phyloP scores from a whole-genome alignment of 2,329 filamentous ascomycete species.

The Karstenula rhodostoma region DNA sequence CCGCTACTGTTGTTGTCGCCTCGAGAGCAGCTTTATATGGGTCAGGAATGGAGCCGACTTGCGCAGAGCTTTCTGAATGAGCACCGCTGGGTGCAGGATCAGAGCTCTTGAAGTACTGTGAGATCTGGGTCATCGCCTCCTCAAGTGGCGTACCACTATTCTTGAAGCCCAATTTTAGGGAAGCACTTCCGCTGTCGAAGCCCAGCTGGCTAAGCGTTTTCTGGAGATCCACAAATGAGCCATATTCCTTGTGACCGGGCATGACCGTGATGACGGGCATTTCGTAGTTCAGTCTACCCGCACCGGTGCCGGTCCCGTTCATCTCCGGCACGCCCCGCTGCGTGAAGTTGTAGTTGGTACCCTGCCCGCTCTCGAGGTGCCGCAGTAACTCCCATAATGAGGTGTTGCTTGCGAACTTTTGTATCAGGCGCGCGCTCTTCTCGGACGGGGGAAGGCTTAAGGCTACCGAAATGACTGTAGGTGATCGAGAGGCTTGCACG shows the following conservation, averaged over 20 bases:
- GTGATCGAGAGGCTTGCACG: constrained; percentile 83
- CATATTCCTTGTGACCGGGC: constrained; percentile 72
- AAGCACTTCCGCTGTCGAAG: constrained; percentile 81
- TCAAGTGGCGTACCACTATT: constrained; percentile 80
- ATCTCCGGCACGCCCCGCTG: constrained; percentile 77
- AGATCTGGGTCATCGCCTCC: constrained; percentile 84
- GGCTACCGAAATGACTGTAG: constrained; percentile 86
- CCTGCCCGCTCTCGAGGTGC: constrained; percentile 76
- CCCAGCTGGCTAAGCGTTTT: constrained; percentile 89
- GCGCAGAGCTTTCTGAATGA: constrained; percentile 37
- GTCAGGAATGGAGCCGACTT: constrained; percentile 35
- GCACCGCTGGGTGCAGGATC: constrained; percentile 37
- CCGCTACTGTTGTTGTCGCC: constrained; percentile 33
- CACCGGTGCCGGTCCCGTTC: constrained; percentile 61
- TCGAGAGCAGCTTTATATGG: constrained; percentile 34
- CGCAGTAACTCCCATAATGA: constrained; percentile 89
- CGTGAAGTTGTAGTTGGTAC: constrained; percentile 75
- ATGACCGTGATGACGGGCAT: constrained; percentile 84
- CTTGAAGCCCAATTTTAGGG: constrained; percentile 80
- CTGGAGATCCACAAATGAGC: constrained; percentile 81
- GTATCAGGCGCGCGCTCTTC: constrained; percentile 73
- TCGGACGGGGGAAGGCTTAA: constrained; percentile 82
- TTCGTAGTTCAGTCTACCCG: constrained; percentile 85
- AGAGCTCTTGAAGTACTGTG: constrained; percentile 71
- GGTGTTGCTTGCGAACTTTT: constrained; percentile 88